Evolutionary conservation across 352 stramenopile species (phyloP).

Genomic region (Phytophthora sp.): DNA sequence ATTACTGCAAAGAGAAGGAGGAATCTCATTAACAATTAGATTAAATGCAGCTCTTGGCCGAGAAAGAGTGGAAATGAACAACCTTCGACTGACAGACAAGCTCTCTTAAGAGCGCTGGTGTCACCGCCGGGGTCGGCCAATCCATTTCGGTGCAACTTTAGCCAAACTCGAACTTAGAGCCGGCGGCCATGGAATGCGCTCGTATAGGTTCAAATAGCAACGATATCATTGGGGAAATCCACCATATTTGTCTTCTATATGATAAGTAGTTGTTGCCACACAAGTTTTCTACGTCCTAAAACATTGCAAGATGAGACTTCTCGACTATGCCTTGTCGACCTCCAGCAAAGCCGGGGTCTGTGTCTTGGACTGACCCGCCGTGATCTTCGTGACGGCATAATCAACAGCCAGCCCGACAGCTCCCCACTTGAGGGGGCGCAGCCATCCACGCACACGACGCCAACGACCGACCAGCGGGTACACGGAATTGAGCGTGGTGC

Average conservation of each 20-base stretch:
- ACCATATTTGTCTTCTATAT: no score
- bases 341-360: constrained; percentile 14
- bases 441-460: constrained; percentile 27
- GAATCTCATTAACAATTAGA: neutral
- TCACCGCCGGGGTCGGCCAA: constrained; percentile 7
- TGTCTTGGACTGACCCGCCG: constrained; percentile 4
- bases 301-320: no score
- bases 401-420: constrained; percentile 24
- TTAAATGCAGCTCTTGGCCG: neutral
- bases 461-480: constrained; percentile 34
- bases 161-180: constrained; percentile 10
- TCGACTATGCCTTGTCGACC: constrained; percentile 16
- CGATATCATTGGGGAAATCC: no score
- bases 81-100: neutral
- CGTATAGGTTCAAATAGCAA: neutral
- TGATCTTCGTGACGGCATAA: constrained; percentile 24
- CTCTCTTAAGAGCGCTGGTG: neutral
- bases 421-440: constrained; percentile 40
- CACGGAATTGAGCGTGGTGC: constrained; percentile 36
- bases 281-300: neutral
- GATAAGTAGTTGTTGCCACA: no score
- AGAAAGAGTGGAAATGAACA: constrained; percentile 8
- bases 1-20: neutral
- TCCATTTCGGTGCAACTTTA: constrained; percentile 16
- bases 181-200: constrained; percentile 1